These are phyloP conservation scores for Fomitopsis palustris DNA, from an alignment of 1,284 basidiomycete genomes.

Conservation along the genomic window DNA sequence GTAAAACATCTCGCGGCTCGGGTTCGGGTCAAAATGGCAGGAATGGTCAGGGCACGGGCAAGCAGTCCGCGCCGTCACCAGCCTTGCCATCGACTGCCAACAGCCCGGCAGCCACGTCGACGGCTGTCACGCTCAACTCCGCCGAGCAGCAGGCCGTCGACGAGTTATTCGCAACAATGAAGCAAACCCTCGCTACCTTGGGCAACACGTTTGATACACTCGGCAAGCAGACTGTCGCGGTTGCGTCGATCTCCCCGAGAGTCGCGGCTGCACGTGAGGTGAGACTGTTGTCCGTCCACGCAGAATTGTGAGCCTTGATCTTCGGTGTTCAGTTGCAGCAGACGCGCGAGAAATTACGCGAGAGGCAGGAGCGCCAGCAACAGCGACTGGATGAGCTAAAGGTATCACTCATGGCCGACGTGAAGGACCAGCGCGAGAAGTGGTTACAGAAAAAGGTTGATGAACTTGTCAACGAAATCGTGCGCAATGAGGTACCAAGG, in stretches of 20 bases:
- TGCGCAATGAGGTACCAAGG: constrained; percentile 34
- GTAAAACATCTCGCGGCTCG: neutral
- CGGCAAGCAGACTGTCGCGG: constrained; percentile 39
- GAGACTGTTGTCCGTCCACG: constrained; percentile 8
- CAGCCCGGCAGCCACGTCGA: neutral
- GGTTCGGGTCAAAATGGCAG: neutral
- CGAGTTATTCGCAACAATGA: constrained; percentile 41
- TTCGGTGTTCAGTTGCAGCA: constrained; percentile 32
- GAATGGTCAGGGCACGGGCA: neutral
- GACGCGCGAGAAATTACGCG: constrained; percentile 33
- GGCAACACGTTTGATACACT: constrained; percentile 41
- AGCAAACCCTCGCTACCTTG: constrained; percentile 35
- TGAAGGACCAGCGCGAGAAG: constrained; percentile 34
- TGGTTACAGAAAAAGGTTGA: constrained; percentile 33
- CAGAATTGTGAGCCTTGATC: neutral
- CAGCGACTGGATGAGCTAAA: constrained; percentile 34
- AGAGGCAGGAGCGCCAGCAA: constrained; percentile 37
- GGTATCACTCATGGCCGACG: constrained; percentile 23
- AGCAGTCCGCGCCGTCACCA: neutral
- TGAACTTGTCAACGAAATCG: constrained; percentile 18
- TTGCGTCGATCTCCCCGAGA: constrained; percentile 40
- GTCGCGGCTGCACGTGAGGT: constrained; percentile 43
- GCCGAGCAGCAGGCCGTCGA: constrained; percentile 36
- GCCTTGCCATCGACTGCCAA: neutral
- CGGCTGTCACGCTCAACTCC: constrained; percentile 3